Percentiles rank a stretch among this genome's conserved stretches.
Evolutionary conservation across 2,329 filamentous ascomycete genomes (phyloP).

Genomic region (Cadophora sp.): DNA sequence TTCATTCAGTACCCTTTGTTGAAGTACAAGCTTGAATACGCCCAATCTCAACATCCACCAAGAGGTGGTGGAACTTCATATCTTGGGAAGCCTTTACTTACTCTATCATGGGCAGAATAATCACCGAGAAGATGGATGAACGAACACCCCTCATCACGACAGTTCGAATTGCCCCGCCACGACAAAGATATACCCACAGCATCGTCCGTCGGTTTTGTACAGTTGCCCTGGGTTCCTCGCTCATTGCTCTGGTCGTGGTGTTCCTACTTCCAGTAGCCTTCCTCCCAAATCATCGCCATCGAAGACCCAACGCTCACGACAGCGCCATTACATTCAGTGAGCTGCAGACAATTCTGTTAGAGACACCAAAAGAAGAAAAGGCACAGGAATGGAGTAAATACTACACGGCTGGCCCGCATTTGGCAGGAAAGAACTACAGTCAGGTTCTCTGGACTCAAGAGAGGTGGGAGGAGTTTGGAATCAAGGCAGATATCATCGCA

Average conservation of each 20-base stretch:
- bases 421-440: slow-evolving; percentile 79
- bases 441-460: slow-evolving; percentile 76
- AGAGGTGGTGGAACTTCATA: background rate
- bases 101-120: slow-evolving; percentile 27
- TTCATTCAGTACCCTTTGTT: background rate
- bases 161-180: slow-evolving; percentile 60
- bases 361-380: slow-evolving; percentile 62
- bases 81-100: background rate
- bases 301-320: slow-evolving; percentile 42
- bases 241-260: slow-evolving; percentile 49
- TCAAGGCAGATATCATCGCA: slow-evolving; percentile 67
- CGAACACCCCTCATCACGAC: slow-evolving; percentile 71
- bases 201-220: slow-evolving; percentile 71
- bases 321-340: slow-evolving; percentile 53
- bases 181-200: slow-evolving; percentile 63
- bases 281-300: slow-evolving; percentile 44
- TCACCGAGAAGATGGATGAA: slow-evolving; percentile 49
- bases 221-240: slow-evolving; percentile 61
- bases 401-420: slow-evolving; percentile 77
- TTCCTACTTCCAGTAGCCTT: slow-evolving; percentile 58
- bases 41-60: background rate
- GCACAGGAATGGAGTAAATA: slow-evolving; percentile 78
- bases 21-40: background rate
- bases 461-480: slow-evolving; percentile 74
- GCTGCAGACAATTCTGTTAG: slow-evolving; percentile 62